These are phyloP conservation scores for Penicillium taxi DNA, from an alignment of 495 filamentous ascomycete genomes.

Conservation along the genomic window DNA sequence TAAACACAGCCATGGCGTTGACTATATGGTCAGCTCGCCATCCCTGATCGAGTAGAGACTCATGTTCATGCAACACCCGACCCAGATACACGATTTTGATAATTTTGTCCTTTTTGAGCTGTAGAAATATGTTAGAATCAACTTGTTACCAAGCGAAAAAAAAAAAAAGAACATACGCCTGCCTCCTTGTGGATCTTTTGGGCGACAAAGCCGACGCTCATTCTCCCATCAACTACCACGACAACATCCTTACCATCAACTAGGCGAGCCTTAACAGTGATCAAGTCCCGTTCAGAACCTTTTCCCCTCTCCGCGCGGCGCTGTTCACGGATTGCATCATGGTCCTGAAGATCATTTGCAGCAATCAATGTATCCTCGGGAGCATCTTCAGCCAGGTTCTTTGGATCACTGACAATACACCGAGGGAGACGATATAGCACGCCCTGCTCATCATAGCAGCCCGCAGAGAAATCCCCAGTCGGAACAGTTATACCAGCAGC, in stretches of 20 bases:
- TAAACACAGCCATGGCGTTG: conserved; percentile 65
- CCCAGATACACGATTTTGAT: conserved; percentile 73
- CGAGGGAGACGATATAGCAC: conserved; percentile 68
- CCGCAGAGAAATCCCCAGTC: conserved; percentile 60
- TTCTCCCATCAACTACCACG: conserved; percentile 50
- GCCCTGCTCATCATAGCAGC: conserved; percentile 71
- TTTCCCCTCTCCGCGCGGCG: conserved; percentile 61
- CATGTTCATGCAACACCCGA: conserved; percentile 61
- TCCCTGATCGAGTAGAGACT: conserved; percentile 56
- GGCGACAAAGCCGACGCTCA: conserved; percentile 55
- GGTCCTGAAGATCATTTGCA: conserved; percentile 43
- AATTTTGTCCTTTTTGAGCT: conserved; percentile 45
- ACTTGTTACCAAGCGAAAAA: conserved; percentile 1
- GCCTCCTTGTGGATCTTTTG: conserved; percentile 57
- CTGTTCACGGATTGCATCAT: too few species aligned
- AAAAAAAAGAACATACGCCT: conserved; percentile 42
- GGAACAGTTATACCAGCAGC: conserved; percentile 75
- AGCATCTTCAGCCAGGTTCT: conserved; percentile 51
- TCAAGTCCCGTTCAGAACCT: conserved; percentile 42
- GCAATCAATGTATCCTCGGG: conserved; percentile 38
- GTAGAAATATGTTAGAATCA: conserved; percentile 3
- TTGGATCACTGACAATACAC: conserved; percentile 68
- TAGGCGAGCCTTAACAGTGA: conserved; percentile 55
- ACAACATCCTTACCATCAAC: conserved; percentile 64
- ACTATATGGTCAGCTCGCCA: conserved; percentile 71